Conservation (phyloP, 2,329 filamentous ascomycete genomes). For the Penicillium sp. region DNA sequence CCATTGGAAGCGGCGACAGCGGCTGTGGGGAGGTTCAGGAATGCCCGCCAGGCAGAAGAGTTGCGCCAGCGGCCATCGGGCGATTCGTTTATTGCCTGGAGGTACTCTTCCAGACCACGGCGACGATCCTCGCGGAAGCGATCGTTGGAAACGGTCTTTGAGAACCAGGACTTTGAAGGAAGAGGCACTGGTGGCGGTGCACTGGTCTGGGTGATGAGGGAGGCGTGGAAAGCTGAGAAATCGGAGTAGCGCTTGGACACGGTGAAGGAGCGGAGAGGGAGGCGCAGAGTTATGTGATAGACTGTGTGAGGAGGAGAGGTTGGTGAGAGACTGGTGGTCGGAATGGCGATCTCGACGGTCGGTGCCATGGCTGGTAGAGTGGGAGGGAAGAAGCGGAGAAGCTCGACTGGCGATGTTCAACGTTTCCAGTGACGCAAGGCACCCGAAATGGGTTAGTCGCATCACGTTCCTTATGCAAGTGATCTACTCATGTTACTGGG, state of each 20-base stretch:
- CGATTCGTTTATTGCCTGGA: constrained; percentile 60
- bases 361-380: constrained; percentile 42
- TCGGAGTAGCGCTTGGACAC: constrained; percentile 68
- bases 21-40: constrained; percentile 59
- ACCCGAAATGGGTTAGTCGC: constrained; percentile 15
- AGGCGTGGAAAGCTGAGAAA: constrained; percentile 60
- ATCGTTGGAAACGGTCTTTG: constrained; percentile 60
- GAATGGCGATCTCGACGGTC: constrained; percentile 50
- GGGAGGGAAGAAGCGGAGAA: constrained; percentile 5
- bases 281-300: constrained; percentile 65
- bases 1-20: constrained; percentile 38
- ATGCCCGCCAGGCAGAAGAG: constrained; percentile 60
- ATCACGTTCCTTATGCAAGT: not conserved
- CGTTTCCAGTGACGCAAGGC: constrained; percentile 20
- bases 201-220: constrained; percentile 56
- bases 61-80: constrained; percentile 63
- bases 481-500: no score
- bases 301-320: constrained; percentile 61
- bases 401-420: not conserved
- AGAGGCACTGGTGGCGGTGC: constrained; percentile 57
- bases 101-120: constrained; percentile 60
- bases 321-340: constrained; percentile 54
- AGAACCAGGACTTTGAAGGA: constrained; percentile 65
- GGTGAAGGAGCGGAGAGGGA: constrained; percentile 63
- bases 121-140: constrained; percentile 62